A percentile compares a stretch with the other conserved stretches of the same genome.
Conservation (phyloP, 2,329 filamentous ascomycete species). For the Orbilia ellipsospora region DNA sequence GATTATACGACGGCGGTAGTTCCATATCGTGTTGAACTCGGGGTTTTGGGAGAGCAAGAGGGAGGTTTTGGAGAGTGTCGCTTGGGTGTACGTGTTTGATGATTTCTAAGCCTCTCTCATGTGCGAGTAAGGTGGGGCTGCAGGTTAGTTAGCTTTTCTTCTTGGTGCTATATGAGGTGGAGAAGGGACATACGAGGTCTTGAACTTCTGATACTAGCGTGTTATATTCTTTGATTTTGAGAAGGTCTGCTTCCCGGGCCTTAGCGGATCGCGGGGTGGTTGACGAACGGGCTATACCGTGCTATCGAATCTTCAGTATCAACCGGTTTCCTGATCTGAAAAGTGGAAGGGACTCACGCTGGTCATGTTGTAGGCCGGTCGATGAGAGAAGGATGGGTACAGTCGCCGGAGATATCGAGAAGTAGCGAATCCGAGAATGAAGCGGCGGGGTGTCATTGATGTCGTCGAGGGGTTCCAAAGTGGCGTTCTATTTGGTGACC, state of each 20-base stretch:
- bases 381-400: not conserved
- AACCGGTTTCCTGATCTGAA: not conserved
- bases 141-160: constrained; percentile 49
- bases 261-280: constrained; percentile 68
- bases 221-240: constrained; percentile 80
- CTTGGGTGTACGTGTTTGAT: constrained; percentile 61
- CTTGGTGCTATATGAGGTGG: not conserved
- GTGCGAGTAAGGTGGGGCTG: not conserved
- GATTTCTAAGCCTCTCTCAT: constrained; percentile 18
- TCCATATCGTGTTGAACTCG: constrained; percentile 93
- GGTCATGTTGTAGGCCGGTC: constrained; percentile 12
- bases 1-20: constrained; percentile 80
- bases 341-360: constrained; percentile 18
- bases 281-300: constrained; percentile 80
- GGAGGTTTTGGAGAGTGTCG: constrained; percentile 74
- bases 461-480: not conserved
- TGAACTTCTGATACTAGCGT: constrained; percentile 76
- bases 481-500: not conserved
- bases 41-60: constrained; percentile 80
- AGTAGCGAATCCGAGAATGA: constrained; percentile 3
- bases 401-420: not conserved
- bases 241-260: constrained; percentile 76
- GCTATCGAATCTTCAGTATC: constrained; percentile 67
- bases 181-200: constrained; percentile 67
- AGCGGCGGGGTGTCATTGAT: not conserved